phyloP scores from a whole-genome alignment of 768 basidiomycete genomes.

The Mycena kentingensis region DNA sequence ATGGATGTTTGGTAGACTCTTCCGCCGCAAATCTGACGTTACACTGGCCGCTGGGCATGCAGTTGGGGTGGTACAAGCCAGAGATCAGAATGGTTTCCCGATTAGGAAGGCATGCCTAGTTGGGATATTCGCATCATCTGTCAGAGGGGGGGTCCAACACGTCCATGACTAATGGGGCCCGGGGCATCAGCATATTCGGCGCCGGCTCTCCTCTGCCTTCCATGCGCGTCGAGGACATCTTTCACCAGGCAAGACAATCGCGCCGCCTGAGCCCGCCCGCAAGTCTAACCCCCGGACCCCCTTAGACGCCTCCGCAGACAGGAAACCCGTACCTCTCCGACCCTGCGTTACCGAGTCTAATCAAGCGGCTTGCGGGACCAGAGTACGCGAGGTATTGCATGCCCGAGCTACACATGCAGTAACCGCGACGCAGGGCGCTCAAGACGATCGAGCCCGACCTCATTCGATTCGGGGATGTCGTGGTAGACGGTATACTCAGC shows the following conservation, averaged over 20 bases:
- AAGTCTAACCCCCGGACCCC: too few species aligned
- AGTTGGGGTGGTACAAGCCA: too few species aligned
- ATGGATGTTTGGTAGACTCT: too few species aligned
- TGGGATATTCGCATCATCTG: too few species aligned
- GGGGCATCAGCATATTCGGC: too few species aligned
- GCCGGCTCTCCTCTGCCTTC: neutral
- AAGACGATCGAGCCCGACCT: constrained; percentile 62
- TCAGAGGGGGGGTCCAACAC: too few species aligned
- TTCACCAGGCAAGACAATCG: constrained; percentile 13
- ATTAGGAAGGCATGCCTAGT: too few species aligned
- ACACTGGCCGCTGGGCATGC: too few species aligned
- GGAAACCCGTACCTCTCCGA: constrained; percentile 65
- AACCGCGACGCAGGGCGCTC: constrained; percentile 37
- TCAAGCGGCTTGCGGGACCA: constrained; percentile 58
- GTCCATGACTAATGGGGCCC: too few species aligned
- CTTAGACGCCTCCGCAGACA: constrained; percentile 34
- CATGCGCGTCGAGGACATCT: constrained; percentile 21
- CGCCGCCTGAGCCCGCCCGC: too few species aligned
- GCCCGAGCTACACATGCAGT: neutral
- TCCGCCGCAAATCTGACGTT: too few species aligned
- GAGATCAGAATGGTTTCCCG: too few species aligned
- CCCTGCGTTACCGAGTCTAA: constrained; percentile 58
- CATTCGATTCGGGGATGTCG: constrained; percentile 56
- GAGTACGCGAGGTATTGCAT: constrained; percentile 32
- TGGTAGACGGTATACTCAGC: constrained; percentile 51